These are phyloP conservation scores for Crithidia fasciculata DNA, from an alignment of 208 protist species.

Conservation along the genomic window DNA sequence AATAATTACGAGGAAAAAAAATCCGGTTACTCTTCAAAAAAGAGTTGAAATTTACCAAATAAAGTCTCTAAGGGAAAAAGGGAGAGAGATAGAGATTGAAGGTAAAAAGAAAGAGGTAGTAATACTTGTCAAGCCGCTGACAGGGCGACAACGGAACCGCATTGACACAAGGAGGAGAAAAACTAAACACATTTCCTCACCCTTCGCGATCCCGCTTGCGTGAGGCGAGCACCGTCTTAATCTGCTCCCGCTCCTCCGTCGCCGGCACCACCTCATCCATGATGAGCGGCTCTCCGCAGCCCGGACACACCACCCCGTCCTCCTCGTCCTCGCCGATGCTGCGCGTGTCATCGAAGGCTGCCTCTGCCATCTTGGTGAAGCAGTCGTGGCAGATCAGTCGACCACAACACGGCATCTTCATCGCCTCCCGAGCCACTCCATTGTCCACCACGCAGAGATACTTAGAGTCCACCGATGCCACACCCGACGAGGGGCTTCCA, in stretches of 20 bases:
- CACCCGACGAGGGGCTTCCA: not conserved
- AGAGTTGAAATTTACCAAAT: not conserved
- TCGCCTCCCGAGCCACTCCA: slow-evolving; percentile 61
- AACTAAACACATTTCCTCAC: not conserved
- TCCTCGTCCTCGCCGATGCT: slow-evolving; percentile 40
- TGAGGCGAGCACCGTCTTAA: slow-evolving; percentile 32
- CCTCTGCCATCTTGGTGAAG: slow-evolving; percentile 65
- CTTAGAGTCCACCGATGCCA: slow-evolving; percentile 6
- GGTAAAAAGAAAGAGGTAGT: not conserved
- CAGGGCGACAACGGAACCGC: too few relatives aligned
- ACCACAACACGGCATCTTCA: slow-evolving; percentile 76
- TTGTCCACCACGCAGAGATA: slow-evolving; percentile 56
- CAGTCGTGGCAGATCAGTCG: slow-evolving; percentile 65
- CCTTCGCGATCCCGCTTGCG: slow-evolving; percentile 34
- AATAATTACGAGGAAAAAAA: not conserved
- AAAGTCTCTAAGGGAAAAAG: slow-evolving; percentile 1
- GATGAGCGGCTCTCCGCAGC: slow-evolving; percentile 70
- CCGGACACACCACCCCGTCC: slow-evolving; percentile 55
- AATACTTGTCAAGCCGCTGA: not conserved
- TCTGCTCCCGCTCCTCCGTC: slow-evolving; percentile 57
- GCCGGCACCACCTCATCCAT: slow-evolving; percentile 73
- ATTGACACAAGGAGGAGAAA: too few relatives aligned
- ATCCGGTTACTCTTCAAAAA: not conserved
- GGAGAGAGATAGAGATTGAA: not conserved
- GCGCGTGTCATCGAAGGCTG: slow-evolving; percentile 42